Base-by-base conservation (phyloP, 1,284 basidiomycete genomes). In the Stereum hirsutum region DNA sequence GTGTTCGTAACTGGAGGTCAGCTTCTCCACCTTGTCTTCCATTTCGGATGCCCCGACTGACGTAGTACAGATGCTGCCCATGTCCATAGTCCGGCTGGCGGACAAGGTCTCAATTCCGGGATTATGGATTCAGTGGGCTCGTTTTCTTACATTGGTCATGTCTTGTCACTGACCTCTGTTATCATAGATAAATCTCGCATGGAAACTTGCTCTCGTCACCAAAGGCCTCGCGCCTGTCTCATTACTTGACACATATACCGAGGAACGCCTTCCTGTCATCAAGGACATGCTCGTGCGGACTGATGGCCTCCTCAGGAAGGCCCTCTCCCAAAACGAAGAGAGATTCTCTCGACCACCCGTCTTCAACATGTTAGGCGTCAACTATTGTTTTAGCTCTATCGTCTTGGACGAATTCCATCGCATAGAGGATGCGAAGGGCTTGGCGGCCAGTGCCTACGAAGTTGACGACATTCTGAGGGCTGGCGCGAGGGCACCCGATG, bases 1-100 rank as follows among this genome's bases (percentile, higher is more conserved):
- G 57, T 57, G 2, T 65, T 68, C 43, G 46, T 69, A n/a, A 57
- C 54, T 6, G 66, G 66, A 51, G 66, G 65, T 68, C n/a, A n/a
- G n/a, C n/a, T 27, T 17, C 12, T n/a, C 14, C 15, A 28, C 17
- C n/a, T 21, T 5, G 23, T 25, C 43, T 34, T 23, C 6, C n/a
- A 14, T 26, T 19, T 12, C 28, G 5, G n/a, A 6, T 24, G 12
- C 26, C 19, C 4, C 37, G 11, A 4, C 33, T 10, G 10, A 12
- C 15, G 15, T 19, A 24, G 11, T n/a, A 19, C 27, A 50, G 48
- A 52, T 42, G 46, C 48, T 26, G 50, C 50, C 4, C 49, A 50
- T 35, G 41, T 45, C 23, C 50, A 52, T 34, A 47, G 43, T 25
- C 46, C 46, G 8, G 41, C 44, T n/a, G 51, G 51, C 30, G 49